These are phyloP conservation scores for Chlorella sp. DNA, from an alignment of 139 green algal genomes.

Conservation along the genomic window DNA sequence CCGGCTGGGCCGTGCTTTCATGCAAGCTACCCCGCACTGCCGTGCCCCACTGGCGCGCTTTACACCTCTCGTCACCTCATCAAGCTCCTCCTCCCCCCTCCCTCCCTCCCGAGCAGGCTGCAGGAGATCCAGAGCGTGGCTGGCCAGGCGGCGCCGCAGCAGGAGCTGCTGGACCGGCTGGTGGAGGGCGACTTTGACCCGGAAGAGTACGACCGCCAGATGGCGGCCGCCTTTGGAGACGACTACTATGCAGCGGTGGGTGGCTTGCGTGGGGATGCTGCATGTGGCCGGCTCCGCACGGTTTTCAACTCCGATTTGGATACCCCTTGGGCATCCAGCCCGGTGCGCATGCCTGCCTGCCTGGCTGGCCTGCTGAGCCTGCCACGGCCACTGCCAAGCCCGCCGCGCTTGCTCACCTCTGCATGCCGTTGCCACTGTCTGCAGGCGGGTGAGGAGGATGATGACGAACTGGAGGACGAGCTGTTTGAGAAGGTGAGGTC, in stretches of 20 bases:
- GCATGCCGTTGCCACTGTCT: too few relatives aligned
- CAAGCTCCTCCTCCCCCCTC: not conserved
- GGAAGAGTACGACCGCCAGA: conserved; percentile 88
- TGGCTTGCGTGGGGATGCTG: not conserved
- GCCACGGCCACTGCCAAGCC: too few relatives aligned
- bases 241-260: conserved; percentile 83
- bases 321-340: too few relatives aligned
- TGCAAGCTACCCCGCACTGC: not conserved
- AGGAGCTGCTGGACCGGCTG: conserved; percentile 60
- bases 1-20: too few relatives aligned
- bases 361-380: not conserved
- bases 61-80: too few relatives aligned
- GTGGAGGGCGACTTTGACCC: conserved; percentile 94
- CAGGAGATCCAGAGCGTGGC: conserved; percentile 63
- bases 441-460: conserved; percentile 42
- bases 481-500: conserved; percentile 31
- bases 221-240: conserved; percentile 88
- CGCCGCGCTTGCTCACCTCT: too few relatives aligned
- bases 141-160: conserved; percentile 38
- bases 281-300: not conserved
- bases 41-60: not conserved
- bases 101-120: conserved; percentile 47
- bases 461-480: conserved; percentile 36
- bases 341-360: too few relatives aligned
- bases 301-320: too few relatives aligned